phyloP scores from a whole-genome alignment of 2,329 filamentous ascomycete species.

The Fusarium nygamai region DNA sequence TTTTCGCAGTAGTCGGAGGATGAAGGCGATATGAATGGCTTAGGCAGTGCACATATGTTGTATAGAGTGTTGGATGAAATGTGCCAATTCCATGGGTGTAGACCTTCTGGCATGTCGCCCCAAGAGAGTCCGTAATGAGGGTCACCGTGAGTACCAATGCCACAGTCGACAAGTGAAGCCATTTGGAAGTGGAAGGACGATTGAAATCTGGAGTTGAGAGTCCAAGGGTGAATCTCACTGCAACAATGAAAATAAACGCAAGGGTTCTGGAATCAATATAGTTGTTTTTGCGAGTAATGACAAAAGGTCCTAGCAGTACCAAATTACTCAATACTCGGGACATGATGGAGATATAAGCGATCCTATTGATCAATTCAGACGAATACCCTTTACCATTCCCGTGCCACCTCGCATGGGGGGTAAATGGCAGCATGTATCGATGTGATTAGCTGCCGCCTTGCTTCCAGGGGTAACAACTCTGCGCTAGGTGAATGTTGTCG shows the following conservation, averaged over 20 bases:
- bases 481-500: not conserved
- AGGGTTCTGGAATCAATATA: not conserved
- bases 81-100: not conserved
- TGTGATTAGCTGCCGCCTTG: not conserved
- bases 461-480: not conserved
- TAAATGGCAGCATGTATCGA: not conserved
- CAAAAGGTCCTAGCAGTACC: not conserved
- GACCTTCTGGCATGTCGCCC: not conserved
- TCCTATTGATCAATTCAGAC: not conserved
- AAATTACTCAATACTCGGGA: not conserved
- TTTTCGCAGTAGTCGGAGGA: not conserved
- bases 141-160: not conserved
- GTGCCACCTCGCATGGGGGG: not conserved
- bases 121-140: not conserved
- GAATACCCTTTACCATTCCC: not conserved
- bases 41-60: not conserved
- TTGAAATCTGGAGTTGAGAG: too few species aligned
- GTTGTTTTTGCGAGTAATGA: not conserved
- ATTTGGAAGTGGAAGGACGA: not conserved
- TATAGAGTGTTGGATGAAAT: not conserved
- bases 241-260: not conserved
- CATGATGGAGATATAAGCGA: not conserved
- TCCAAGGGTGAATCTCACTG: not conserved
- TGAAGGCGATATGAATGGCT: not conserved
- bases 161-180: not conserved